phyloP scores from a whole-genome alignment of 2,329 filamentous ascomycete species.

The Cyclaneusma minus region DNA sequence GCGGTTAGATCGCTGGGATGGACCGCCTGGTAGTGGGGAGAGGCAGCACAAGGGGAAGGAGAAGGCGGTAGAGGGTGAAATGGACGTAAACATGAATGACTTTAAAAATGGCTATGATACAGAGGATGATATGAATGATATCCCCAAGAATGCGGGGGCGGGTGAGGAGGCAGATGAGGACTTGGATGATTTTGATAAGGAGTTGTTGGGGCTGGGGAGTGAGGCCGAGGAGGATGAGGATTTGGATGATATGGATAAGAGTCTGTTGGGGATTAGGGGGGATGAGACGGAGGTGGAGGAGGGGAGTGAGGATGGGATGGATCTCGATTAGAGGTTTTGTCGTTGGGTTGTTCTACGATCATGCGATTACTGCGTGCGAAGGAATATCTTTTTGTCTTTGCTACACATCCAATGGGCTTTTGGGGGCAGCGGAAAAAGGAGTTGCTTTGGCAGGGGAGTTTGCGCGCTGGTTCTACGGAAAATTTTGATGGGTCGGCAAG shows the following conservation, averaged over 20 bases:
- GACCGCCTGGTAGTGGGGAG: background rate
- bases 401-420: too few species aligned
- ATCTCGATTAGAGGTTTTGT: conserved; percentile 14
- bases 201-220: conserved; percentile 29
- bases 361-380: too few species aligned
- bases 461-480: too few species aligned
- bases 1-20: conserved; percentile 56
- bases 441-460: too few species aligned
- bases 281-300: conserved; percentile 20
- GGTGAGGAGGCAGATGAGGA: conserved; percentile 29
- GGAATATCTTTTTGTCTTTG: too few species aligned
- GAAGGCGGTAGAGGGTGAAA: background rate
- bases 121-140: conserved; percentile 19
- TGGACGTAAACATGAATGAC: conserved; percentile 1
- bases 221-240: conserved; percentile 28
- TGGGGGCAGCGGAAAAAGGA: too few species aligned
- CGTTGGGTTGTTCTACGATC: too few species aligned
- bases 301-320: conserved; percentile 15
- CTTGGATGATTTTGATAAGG: conserved; percentile 39
- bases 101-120: conserved; percentile 16
- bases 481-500: too few species aligned
- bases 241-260: conserved; percentile 29
- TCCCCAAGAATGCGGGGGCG: conserved; percentile 16
- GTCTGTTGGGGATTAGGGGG: conserved; percentile 14
- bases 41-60: conserved; percentile 2